Evolutionary conservation across 2,329 filamentous ascomycete genomes (phyloP), one percentile per base, ranked within the genome.

Genomic region (Colletotrichum filicis): DNA sequence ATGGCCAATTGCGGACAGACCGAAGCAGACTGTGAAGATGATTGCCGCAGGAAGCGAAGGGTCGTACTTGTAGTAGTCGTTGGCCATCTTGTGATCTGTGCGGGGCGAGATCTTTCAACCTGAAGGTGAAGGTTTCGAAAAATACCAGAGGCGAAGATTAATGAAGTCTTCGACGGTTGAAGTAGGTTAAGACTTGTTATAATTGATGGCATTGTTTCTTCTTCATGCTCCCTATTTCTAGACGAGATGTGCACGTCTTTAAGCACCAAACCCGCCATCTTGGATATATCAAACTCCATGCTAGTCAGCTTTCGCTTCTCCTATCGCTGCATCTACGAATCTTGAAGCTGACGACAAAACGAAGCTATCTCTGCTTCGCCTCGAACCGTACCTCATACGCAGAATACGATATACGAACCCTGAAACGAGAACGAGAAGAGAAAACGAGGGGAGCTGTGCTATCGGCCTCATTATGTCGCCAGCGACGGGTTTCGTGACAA

Each of bases 21-120:
- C 77, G 74, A 88, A 85, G 37, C 87, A 65, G 7, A 80, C 76
- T 24, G 83, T 78, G 63, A 86, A 86, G 19, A 85, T 76, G 22
- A 83, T 79, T 3, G 87, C 87, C 1, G 84, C 83, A 1, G 80
- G 78, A 5, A 84, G 75, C 3, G 83, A 86, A 1, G 87, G 87
- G 55, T 85, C 78, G 75, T 88, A 89, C 56, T 85, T 84, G 78
- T 89, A 89, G 14, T 78, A 76, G n/a, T 79, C 57, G n/a, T 35
- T 61, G 42, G 30, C 37, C 42, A 68, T 61, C 16, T 26, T 58
- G 19, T 9, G 42, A 49, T 49, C 16, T 5, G 42, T 49, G 42
- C 19, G 8, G 42, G 19, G 42, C 19, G 16, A 22, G 19, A 49
- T 49, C 19, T 49, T 49, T 49, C 42, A n/a, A 49, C 42, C 8